Evolutionary conservation across 768 basidiomycete species (phyloP), one percentile per base, ranked within the genome.

Genomic region (Glaciozyma martinii): DNA sequence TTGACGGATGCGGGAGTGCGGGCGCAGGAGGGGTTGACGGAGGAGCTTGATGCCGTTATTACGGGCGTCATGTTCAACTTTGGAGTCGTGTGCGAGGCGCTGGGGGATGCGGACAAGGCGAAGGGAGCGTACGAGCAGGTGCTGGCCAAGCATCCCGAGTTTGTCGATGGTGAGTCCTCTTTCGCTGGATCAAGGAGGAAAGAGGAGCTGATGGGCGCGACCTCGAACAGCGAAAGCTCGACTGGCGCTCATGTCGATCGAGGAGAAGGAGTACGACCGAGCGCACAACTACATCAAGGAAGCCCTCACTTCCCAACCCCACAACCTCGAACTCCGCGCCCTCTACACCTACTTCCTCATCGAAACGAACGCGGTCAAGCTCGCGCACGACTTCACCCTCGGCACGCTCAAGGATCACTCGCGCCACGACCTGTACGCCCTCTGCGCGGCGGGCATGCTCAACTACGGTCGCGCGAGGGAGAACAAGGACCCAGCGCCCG

Each of bases 291-390:
- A 93, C 7, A 78, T 98, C 57, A 98, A 98, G 76, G 89, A 97
- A 76, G 85, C 87, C 0, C 83, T 97, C 47, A 81, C 82, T 0
- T 85, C 94, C 0, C 86, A 90, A 71, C 84, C 82, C 68, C 77
- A 76, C 66, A 89, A 90, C 75, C 82, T 90, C 71, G 89, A 94
- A 73, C 81, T 97, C 47, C 90, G 95, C 59, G 90, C 92, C 0
- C 89, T 84, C 78, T 95, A 95, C 78, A 90, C 90, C 0, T 85
- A 90, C 75, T 95, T 93, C 82, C 86, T 95, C 66, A 83, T 90
- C 67, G 86, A 89, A 72, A 84, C 84, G 67, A 85, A 85, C 72
- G 90, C 90, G 0, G 82, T 93, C 49, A 88, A 88, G 67, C 18
- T 40, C 46, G 91, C 91, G 15, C 86, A 88, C 70, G 89, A 91